A percentile compares a stretch with the other conserved stretches of the same genome.
Conservation (phyloP, 2,329 filamentous ascomycete species). For the Sporothrix protearum region DNA sequence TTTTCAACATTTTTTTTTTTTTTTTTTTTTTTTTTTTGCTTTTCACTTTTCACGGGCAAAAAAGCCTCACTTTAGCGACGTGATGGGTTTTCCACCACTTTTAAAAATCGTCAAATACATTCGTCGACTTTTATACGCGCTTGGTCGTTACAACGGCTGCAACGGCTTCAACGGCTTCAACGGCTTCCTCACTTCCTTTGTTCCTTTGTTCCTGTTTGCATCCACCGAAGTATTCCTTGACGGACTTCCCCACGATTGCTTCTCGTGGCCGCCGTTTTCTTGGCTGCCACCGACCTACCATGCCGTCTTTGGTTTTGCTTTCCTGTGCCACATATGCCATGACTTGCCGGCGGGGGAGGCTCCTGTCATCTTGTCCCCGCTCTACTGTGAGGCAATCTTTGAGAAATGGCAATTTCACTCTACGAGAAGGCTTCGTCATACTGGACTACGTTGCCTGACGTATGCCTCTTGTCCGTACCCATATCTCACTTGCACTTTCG, state of each 20-base stretch:
- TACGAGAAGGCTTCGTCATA: not conserved
- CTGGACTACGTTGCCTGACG: not conserved
- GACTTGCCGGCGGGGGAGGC: not conserved
- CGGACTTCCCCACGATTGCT: not conserved
- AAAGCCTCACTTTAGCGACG: not conserved
- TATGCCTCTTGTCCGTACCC: not conserved
- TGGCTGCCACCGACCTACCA: not conserved
- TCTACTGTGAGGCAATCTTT: not conserved
- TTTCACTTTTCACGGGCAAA: not conserved
- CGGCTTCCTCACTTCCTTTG: not conserved
- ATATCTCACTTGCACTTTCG: not conserved
- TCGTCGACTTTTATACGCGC: not conserved
- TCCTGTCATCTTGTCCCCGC: not conserved
- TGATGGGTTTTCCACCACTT: not conserved
- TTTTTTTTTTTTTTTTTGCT: too few relatives aligned
- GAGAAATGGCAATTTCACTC: not conserved
- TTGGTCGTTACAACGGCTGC: not conserved
- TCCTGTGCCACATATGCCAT: not conserved
- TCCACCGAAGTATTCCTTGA: not conserved
- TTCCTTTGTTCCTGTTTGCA: not conserved
- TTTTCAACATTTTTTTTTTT: too few relatives aligned
- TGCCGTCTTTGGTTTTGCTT: not conserved
- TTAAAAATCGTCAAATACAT: not conserved
- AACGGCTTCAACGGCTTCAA: not conserved
- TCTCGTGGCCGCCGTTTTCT: not conserved